These are phyloP conservation scores for Parsonsia alboflavescens DNA, from an alignment of 257 asterid genomes.

Conservation along the genomic window DNA sequence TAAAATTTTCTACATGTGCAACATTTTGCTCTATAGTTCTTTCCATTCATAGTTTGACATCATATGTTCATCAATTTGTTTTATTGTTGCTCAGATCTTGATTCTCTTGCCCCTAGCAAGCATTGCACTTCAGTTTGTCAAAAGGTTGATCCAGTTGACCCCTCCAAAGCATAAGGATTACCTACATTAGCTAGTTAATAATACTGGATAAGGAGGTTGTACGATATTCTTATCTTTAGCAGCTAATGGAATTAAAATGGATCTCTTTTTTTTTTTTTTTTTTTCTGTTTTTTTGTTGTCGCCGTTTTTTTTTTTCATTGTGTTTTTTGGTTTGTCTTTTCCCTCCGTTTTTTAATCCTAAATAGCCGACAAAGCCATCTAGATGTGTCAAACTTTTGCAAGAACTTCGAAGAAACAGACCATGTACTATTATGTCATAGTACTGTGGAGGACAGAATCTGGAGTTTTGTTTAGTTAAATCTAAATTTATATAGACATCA, in stretches of 20 bases:
- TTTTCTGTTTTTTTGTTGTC: too few species aligned
- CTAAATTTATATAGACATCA: not conserved
- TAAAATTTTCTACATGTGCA: not conserved
- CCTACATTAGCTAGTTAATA: slow-evolving; percentile 14
- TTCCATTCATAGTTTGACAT: not conserved
- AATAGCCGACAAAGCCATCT: too few species aligned
- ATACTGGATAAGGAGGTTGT: not conserved
- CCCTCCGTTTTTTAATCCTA: too few species aligned
- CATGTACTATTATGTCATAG: too few species aligned
- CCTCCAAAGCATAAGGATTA: slow-evolving; percentile 82
- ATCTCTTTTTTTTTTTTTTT: too few species aligned
- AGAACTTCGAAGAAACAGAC: too few species aligned
- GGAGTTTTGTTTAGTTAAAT: not conserved
- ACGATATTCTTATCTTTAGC: too few species aligned
- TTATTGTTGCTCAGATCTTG: slow-evolving; percentile 50
- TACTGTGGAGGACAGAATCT: too few species aligned
- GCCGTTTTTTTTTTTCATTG: too few species aligned
- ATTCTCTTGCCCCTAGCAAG: slow-evolving; percentile 87
- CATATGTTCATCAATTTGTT: not conserved
- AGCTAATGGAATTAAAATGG: too few species aligned
- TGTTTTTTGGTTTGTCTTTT: too few species aligned
- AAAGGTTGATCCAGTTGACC: slow-evolving; percentile 75
- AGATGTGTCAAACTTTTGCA: too few species aligned
- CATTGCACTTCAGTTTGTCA: slow-evolving; percentile 68
- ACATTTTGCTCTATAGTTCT: not conserved